Evolutionary conservation across 2,329 filamentous ascomycete genomes (phyloP).

Genomic region (Dactylellina sp.): DNA sequence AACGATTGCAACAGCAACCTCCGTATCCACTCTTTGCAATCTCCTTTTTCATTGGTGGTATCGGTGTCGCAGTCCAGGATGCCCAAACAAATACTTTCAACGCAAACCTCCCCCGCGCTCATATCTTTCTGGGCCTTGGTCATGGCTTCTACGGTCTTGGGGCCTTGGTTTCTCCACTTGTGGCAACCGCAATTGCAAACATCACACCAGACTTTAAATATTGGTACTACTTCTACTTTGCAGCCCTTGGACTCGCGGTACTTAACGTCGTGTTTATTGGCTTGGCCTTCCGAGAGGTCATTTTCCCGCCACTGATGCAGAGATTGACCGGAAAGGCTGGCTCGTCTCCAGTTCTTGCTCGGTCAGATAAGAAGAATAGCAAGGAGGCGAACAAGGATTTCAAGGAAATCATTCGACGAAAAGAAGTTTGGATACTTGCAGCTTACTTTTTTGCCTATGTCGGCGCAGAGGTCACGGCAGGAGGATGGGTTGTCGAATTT

Average conservation of each 20-base stretch:
- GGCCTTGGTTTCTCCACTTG: slow-evolving; percentile 75
- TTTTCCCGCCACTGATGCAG: slow-evolving; percentile 25
- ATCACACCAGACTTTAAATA: slow-evolving; percentile 67
- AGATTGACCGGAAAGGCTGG: slow-evolving; percentile 14
- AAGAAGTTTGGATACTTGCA: slow-evolving; percentile 77
- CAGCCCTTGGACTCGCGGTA: slow-evolving; percentile 73
- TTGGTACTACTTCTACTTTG: slow-evolving; percentile 82
- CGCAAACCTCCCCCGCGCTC: slow-evolving; percentile 78
- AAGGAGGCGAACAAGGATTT: slow-evolving; percentile 63
- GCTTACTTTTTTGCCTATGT: slow-evolving; percentile 83
- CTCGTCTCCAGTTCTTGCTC: slow-evolving; percentile 3
- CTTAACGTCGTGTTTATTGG: slow-evolving; percentile 70
- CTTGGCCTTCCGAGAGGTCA: slow-evolving; percentile 73
- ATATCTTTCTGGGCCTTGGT: slow-evolving; percentile 78
- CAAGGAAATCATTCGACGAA: slow-evolving; percentile 67
- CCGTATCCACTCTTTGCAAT: slow-evolving; percentile 65
- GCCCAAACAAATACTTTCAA: slow-evolving; percentile 73
- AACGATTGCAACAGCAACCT: slow-evolving; percentile 62
- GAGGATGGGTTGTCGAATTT: slow-evolving; percentile 84
- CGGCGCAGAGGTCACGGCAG: slow-evolving; percentile 75
- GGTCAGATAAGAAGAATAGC: slow-evolving; percentile 52
- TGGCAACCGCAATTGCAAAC: slow-evolving; percentile 79
- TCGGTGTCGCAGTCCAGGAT: slow-evolving; percentile 66
- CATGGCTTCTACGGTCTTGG: slow-evolving; percentile 80
- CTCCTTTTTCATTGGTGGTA: slow-evolving; percentile 64